Base-by-base conservation (phyloP, 192 early-diverging fungal genomes). In the Nowakowskiella sp. region DNA sequence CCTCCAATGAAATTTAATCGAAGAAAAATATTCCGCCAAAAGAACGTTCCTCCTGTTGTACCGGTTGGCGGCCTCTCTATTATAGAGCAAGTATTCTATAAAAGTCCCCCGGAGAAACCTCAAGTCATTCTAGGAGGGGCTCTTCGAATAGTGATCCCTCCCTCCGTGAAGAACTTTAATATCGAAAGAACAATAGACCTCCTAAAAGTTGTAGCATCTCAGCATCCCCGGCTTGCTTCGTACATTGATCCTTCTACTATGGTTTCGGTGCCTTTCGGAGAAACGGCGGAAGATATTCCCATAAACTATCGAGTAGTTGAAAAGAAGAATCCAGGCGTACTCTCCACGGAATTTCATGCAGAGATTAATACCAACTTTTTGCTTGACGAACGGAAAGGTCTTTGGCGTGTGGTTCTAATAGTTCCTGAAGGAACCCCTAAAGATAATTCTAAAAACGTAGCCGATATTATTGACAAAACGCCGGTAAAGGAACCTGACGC, bases 21-120 rank as follows among this genome's bases (percentile, higher is more conserved):
- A n/a, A n/a, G n/a, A n/a, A n/a, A n/a, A n/a, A n/a, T n/a, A n/a
- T n/a, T n/a, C n/a, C n/a, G n/a, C n/a, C n/a, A n/a, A n/a, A n/a
- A n/a, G n/a, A n/a, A n/a, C n/a, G n/a, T n/a, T n/a, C n/a, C n/a
- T n/a, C 49, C 59, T 2, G 10, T 65, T n/a, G 49, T 67, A n/a
- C 65, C 65, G n/a, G 31, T 30, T 7, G 58, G 63, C 32, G 60
- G 62, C 9, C 63, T 75, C 8, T 61, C 65, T 7, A 71, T 75
- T 46, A 53, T 53, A 2, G 73, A 75, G 62, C 68, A 66, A 24
- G 51, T 64, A 47, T 74, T 74, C 57, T 61, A 55, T 50, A 58
- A 74, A 13, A 59, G 61, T 0, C 42, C 58, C 13, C 53, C 55
- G 19, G 31, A 51, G 19, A 34, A 42, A 47, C 58, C 71, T 26